These are phyloP conservation scores for Chara braunii DNA, from an alignment of 139 green algal species.

Conservation along the genomic window DNA sequence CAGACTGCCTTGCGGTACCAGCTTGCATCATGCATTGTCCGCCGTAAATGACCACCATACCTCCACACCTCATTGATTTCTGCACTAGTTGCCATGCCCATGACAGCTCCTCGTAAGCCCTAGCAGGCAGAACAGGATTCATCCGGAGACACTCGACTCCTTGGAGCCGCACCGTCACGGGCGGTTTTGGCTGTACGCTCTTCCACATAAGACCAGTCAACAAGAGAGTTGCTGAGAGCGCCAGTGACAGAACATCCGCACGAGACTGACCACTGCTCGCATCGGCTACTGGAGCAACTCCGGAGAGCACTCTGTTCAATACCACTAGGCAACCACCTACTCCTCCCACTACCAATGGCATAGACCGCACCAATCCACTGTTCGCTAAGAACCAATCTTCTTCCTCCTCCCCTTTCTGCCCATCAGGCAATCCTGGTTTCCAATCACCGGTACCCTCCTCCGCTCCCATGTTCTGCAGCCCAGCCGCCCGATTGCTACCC, in stretches of 20 bases:
- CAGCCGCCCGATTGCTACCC: no score
- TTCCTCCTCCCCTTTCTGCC: no score
- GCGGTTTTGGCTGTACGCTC: constrained; percentile 53
- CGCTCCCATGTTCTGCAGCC: no score
- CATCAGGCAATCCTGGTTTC: no score
- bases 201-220: constrained; percentile 87
- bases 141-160: neutral
- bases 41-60: constrained; percentile 3
- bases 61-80: neutral
- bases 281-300: constrained; percentile 31
- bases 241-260: constrained; percentile 76
- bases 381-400: constrained; percentile 33
- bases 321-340: constrained; percentile 10
- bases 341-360: constrained; percentile 28
- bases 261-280: constrained; percentile 61
- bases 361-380: constrained; percentile 14
- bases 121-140: neutral
- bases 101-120: neutral
- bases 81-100: constrained; percentile 5
- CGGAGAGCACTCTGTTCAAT: constrained; percentile 35
- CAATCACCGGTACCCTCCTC: no score
- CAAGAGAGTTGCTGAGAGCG: constrained; percentile 68
- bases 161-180: constrained; percentile 34
- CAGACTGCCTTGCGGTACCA: neutral
- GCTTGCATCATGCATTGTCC: constrained; percentile 1